Evolutionary conservation across 2,329 filamentous ascomycete genomes (phyloP), one percentile per base, ranked within the genome.

Genomic region (Penicillium polonicum): DNA sequence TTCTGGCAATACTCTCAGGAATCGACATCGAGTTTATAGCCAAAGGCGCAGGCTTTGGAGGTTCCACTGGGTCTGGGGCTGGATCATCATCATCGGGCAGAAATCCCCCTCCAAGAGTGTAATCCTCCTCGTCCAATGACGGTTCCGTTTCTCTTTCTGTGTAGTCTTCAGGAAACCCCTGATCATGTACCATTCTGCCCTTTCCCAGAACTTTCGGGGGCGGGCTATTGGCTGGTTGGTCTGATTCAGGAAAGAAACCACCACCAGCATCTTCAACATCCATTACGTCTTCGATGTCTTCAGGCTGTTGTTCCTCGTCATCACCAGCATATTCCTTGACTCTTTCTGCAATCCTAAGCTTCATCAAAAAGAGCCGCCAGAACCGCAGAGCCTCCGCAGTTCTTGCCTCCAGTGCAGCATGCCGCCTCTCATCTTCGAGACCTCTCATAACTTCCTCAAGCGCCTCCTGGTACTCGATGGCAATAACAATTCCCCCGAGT

Each of bases 401-500:
- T 53, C 80, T 76, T 39, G 77, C 73, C 36, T 86, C 83, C 49
- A 85, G 80, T 64, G 88, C 86, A 19, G 83, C 79, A 67, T 89
- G 82, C 21, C 82, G 82, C 60, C 85, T 82, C 60, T 90, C 79
- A 58, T 91, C 84, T 33, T 84, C 80, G 46, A 97, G 76, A 0
- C 85, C 88, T 13, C 79, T 78, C 19, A 96, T 81, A 0, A 90
- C 87, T 5, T 85, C 86, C 57, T 83, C 77, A 0, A 97, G 81
- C 0, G 89, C 92, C 55, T 92, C 90, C 8, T 79, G 81, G 60
- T 87, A 85, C 70, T 93, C 88, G 17, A 76, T 71, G 0, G 92
- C 88, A 1, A 96, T 85, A 0, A 99, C 86, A 1, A 88, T 83
- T 2, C 94, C 94, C 38, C 85, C 83, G 2, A 94, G 76, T 3